Evolutionary conservation across 495 filamentous ascomycete species (phyloP).

Genomic region (Trichoderma erinaceum): DNA sequence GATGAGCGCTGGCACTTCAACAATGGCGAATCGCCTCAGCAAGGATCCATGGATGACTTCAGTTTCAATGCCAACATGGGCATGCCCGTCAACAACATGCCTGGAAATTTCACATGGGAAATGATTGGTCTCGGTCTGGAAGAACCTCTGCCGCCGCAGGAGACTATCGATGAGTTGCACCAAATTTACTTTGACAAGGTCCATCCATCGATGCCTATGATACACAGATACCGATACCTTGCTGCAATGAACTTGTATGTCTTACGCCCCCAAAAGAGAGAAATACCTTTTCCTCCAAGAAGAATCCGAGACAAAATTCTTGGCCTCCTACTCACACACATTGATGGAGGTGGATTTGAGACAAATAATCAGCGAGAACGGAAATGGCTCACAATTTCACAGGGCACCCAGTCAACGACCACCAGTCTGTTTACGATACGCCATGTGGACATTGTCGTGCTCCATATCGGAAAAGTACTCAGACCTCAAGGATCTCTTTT

Average conservation of each 20-base stretch:
- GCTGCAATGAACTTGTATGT: constrained; percentile 71
- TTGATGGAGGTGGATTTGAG: background rate
- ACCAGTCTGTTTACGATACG: constrained; percentile 83
- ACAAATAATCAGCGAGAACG: background rate
- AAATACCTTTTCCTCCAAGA: background rate
- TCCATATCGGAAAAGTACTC: constrained; percentile 74
- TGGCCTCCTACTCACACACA: background rate
- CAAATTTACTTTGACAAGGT: constrained; percentile 87
- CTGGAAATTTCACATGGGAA: constrained; percentile 66
- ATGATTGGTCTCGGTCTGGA: constrained; percentile 92
- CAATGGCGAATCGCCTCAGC: constrained; percentile 43
- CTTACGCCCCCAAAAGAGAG: background rate
- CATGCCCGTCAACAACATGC: constrained; percentile 39
- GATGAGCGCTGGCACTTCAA: constrained; percentile 49
- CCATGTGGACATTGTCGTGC: constrained; percentile 87
- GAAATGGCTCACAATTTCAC: constrained; percentile 21
- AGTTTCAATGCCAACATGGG: constrained; percentile 43
- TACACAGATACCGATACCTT: constrained; percentile 81
- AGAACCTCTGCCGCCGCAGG: constrained; percentile 81
- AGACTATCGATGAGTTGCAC: constrained; percentile 87
- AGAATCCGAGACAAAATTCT: background rate
- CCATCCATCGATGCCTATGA: constrained; percentile 76
- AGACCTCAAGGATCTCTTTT: constrained; percentile 74
- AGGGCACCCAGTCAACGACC: constrained; percentile 76
- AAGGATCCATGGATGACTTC: constrained; percentile 40